Evolutionary conservation across 2,329 filamentous ascomycete species (phyloP).

Genomic region (Thelonectria olida): DNA sequence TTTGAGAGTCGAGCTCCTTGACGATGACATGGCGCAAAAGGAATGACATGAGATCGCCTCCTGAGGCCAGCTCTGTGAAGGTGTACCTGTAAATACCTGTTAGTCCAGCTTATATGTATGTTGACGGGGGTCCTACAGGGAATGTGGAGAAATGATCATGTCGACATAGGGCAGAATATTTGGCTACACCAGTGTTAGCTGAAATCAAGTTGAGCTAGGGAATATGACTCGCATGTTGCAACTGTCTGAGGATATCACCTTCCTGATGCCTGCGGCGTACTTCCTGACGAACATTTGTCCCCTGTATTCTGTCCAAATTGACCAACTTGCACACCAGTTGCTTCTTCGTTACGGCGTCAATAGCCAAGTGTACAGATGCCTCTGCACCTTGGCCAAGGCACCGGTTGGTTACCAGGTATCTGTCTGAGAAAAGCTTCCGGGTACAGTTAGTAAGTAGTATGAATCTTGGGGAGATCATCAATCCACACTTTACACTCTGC

Average conservation of each 20-base stretch:
- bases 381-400: slow-evolving; percentile 51
- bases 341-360: slow-evolving; percentile 59
- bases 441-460: background rate
- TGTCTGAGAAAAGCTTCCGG: slow-evolving; percentile 45
- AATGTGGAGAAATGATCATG: slow-evolving; percentile 58
- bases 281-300: slow-evolving; percentile 37
- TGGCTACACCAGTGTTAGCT: slow-evolving; percentile 50
- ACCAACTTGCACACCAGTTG: slow-evolving; percentile 78
- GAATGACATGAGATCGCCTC: slow-evolving; percentile 64
- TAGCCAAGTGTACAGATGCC: slow-evolving; percentile 48
- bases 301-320: slow-evolving; percentile 51
- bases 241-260: slow-evolving; percentile 60
- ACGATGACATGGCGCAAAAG: slow-evolving; percentile 48
- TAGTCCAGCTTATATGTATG: background rate
- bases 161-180: slow-evolving; percentile 63
- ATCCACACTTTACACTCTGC: slow-evolving; percentile 46
- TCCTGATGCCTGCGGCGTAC: slow-evolving; percentile 56
- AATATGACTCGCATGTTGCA: slow-evolving; percentile 59
- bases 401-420: slow-evolving; percentile 45
- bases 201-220: background rate
- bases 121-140: slow-evolving; percentile 49
- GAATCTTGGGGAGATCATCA: background rate
- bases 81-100: slow-evolving; percentile 53
- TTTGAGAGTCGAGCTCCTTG: slow-evolving; percentile 52
- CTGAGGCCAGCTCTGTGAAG: slow-evolving; percentile 65